Percentiles rank a stretch among this genome's conserved stretches.
Conservation (phyloP, 2,329 filamentous ascomycete genomes). For the Aspergillus candidus region DNA sequence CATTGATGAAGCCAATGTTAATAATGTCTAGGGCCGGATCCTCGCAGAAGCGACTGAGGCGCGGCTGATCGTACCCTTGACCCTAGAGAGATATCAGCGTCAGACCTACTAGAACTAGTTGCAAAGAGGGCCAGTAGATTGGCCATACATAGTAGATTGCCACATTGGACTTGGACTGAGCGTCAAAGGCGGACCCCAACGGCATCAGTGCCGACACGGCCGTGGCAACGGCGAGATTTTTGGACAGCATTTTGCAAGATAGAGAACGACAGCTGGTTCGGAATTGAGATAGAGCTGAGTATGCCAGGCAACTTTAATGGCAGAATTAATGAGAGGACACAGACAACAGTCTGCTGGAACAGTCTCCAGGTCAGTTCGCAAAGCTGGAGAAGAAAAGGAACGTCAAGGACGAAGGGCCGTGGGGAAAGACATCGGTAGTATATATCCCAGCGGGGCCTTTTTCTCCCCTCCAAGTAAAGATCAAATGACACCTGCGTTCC, state of each 20-base stretch:
- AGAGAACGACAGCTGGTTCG: slow-evolving; percentile 25
- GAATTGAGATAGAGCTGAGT: slow-evolving; percentile 24
- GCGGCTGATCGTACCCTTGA: slow-evolving; percentile 46
- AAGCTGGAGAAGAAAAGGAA: slow-evolving; percentile 8
- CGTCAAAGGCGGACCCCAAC: slow-evolving; percentile 37
- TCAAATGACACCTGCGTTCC: too few species aligned
- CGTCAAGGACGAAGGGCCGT: slow-evolving; percentile 2
- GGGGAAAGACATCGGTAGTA: neutral
- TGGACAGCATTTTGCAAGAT: slow-evolving; percentile 31
- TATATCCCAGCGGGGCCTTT: neutral
- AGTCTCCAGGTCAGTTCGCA: slow-evolving; percentile 9
- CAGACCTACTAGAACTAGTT: neutral
- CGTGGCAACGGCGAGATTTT: slow-evolving; percentile 30
- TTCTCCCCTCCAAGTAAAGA: too few species aligned
- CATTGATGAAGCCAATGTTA: slow-evolving; percentile 51
- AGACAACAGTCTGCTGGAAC: slow-evolving; percentile 40
- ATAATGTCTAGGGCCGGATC: slow-evolving; percentile 51
- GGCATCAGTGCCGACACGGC: slow-evolving; percentile 28
- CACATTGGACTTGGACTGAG: slow-evolving; percentile 42
- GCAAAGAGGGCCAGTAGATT: too few species aligned
- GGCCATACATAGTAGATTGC: slow-evolving; percentile 47
- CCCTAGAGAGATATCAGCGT: slow-evolving; percentile 33
- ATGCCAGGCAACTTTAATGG: slow-evolving; percentile 26
- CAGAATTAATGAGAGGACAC: slow-evolving; percentile 51
- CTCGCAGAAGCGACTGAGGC: slow-evolving; percentile 47